A percentile compares a stretch with the other conserved stretches of the same genome.
phyloP scores from a whole-genome alignment of 1,284 basidiomycete genomes.

The Pseudozyma pruni region DNA sequence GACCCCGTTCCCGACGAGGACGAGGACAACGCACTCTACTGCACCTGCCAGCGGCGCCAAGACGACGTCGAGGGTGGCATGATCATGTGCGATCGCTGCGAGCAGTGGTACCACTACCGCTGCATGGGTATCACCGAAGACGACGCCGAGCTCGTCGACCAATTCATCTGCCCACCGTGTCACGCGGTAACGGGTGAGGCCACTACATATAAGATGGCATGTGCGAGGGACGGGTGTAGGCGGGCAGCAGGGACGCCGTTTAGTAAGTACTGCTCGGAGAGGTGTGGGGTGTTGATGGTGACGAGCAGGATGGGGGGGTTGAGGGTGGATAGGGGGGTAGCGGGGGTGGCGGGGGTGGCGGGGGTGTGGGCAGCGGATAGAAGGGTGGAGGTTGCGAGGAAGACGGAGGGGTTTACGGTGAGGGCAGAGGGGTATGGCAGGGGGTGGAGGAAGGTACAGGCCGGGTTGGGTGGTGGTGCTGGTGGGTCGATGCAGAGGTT shows the following conservation, averaged over 20 bases:
- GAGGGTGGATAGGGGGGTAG: slow-evolving; percentile 10
- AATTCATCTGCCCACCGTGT: slow-evolving; percentile 57
- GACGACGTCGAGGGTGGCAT: slow-evolving; percentile 60
- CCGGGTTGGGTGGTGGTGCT: neutral
- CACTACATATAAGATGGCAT: slow-evolving; percentile 55
- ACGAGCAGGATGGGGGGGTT: slow-evolving; percentile 20
- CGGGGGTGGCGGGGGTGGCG: slow-evolving; percentile 2
- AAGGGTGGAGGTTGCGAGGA: slow-evolving; percentile 19
- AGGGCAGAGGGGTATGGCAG: slow-evolving; percentile 7
- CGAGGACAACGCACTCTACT: slow-evolving; percentile 47
- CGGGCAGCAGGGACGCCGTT: slow-evolving; percentile 48
- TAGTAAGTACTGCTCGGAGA: slow-evolving; percentile 58
- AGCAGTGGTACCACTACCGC: slow-evolving; percentile 61
- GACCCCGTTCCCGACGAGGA: slow-evolving; percentile 26
- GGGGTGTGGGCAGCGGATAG: slow-evolving; percentile 9
- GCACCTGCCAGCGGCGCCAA: slow-evolving; percentile 45
- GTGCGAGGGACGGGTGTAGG: slow-evolving; percentile 36
- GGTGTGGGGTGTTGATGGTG: slow-evolving; percentile 49
- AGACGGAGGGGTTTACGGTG: slow-evolving; percentile 15
- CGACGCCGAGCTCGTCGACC: slow-evolving; percentile 52
- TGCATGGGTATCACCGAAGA: slow-evolving; percentile 55
- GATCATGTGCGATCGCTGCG: slow-evolving; percentile 63
- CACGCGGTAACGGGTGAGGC: slow-evolving; percentile 30
- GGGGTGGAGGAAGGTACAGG: neutral
- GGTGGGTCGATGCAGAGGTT: neutral